Evolutionary conservation across 2,329 filamentous ascomycete species (phyloP).

Genomic region (Fusarium sp.): DNA sequence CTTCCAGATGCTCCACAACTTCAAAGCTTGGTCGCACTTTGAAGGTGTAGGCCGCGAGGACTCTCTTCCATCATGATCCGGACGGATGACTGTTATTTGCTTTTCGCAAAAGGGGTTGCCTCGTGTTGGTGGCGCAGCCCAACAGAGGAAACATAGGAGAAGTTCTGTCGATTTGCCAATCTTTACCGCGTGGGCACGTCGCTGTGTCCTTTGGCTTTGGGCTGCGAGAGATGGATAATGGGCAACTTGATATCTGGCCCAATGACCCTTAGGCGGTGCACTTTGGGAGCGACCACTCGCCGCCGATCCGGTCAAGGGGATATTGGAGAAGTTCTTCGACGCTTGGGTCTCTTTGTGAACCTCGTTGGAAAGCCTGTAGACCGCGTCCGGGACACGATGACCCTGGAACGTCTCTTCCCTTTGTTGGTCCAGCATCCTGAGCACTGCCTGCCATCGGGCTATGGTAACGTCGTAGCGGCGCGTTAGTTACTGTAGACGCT

Average conservation of each 20-base stretch:
- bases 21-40: too few relatives aligned
- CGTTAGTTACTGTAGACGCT: background rate
- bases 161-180: too few relatives aligned
- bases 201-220: background rate
- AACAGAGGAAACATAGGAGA: too few relatives aligned
- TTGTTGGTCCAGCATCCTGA: background rate
- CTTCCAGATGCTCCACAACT: too few relatives aligned
- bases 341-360: background rate
- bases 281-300: background rate
- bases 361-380: too few relatives aligned
- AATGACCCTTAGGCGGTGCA: background rate
- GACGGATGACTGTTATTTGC: too few relatives aligned
- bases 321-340: background rate
- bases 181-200: too few relatives aligned
- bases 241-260: background rate
- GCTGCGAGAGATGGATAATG: background rate
- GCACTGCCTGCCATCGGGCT: background rate
- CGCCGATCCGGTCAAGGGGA: background rate
- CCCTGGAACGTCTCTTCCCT: background rate
- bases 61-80: too few relatives aligned
- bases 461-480: background rate
- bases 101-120: too few relatives aligned
- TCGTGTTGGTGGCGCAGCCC: too few relatives aligned
- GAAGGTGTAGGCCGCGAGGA: too few relatives aligned
- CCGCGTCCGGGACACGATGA: background rate